Percentiles rank a stretch among this genome's conserved stretches.
Conservation (phyloP, 202 grass and related monocot genomes). For the Musa balbisiana region DNA sequence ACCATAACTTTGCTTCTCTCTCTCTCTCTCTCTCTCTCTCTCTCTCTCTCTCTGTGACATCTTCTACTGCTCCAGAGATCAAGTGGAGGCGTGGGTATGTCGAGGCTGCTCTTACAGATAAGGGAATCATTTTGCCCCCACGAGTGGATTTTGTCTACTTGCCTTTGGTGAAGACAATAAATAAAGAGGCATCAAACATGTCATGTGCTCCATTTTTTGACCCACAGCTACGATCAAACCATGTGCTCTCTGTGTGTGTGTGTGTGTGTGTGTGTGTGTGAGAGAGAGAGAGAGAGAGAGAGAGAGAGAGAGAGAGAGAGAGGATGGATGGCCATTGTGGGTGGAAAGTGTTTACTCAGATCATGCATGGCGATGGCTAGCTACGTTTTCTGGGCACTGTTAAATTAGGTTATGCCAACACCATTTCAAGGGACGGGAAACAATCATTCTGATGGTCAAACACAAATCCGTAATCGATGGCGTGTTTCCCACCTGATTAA, state of each 20-base stretch:
- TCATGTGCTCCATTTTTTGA: slow-evolving; percentile 13
- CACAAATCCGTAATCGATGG: no score
- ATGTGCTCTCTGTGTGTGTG: not conserved
- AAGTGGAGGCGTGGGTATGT: not conserved
- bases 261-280: not conserved
- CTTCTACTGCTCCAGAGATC: not conserved
- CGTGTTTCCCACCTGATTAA: no score
- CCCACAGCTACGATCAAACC: not conserved
- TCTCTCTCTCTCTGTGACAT: not conserved
- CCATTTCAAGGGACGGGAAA: no score
- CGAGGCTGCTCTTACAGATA: not conserved
- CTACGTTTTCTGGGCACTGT: no score
- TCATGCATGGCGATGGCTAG: no score
- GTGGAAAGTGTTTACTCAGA: no score
- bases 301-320: no score
- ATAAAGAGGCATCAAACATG: slow-evolving; percentile 6
- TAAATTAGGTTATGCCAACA: no score
- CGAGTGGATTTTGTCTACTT: not conserved
- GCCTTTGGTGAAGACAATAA: not conserved
- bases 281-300: no score
- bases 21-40: not conserved
- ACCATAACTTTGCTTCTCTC: not conserved
- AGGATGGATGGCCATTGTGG: no score
- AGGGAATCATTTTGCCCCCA: not conserved
- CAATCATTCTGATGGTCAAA: no score